Percentiles rank a stretch among this genome's conserved stretches.
phyloP scores from a whole-genome alignment of 768 basidiomycete species.

The button mushroom (Agaricus bisporus) region DNA sequence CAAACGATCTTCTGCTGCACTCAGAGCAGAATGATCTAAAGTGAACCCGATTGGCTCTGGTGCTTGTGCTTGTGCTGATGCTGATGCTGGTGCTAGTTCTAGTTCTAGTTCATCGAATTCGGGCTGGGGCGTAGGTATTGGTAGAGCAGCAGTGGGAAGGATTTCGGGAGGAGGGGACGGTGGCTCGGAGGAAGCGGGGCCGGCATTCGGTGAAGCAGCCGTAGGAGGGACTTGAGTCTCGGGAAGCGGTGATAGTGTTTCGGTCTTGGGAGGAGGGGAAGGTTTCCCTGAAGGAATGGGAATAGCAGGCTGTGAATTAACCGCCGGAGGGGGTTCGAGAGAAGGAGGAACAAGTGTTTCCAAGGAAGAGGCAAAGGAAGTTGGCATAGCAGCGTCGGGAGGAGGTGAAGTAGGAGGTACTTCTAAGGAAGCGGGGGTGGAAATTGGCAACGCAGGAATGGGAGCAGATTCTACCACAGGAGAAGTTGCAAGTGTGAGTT shows the following conservation, averaged over 20 bases:
- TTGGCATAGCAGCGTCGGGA: neutral
- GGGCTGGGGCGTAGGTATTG: too few species aligned
- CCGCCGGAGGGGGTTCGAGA: neutral
- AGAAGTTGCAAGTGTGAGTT: constrained; percentile 23
- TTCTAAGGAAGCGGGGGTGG: too few species aligned
- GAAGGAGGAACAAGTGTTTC: neutral
- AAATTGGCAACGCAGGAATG: neutral
- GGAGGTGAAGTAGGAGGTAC: neutral
- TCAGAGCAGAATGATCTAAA: neutral
- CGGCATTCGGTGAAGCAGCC: too few species aligned
- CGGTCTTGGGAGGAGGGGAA: neutral
- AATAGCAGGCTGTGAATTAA: neutral
- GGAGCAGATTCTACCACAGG: neutral
- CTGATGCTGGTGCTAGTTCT: neutral
- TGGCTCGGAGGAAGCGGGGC: too few species aligned
- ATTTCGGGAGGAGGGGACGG: too few species aligned
- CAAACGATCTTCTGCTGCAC: constrained; percentile 12
- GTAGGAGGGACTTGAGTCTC: too few species aligned
- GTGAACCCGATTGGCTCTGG: neutral
- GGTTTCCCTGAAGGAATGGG: neutral
- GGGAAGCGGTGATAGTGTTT: too few species aligned
- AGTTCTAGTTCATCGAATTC: too few species aligned
- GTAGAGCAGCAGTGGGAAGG: too few species aligned
- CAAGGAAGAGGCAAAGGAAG: neutral
- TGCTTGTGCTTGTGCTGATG: neutral